Conservation (phyloP, 2,329 filamentous ascomycete genomes). For the Cladosporium sp. region DNA sequence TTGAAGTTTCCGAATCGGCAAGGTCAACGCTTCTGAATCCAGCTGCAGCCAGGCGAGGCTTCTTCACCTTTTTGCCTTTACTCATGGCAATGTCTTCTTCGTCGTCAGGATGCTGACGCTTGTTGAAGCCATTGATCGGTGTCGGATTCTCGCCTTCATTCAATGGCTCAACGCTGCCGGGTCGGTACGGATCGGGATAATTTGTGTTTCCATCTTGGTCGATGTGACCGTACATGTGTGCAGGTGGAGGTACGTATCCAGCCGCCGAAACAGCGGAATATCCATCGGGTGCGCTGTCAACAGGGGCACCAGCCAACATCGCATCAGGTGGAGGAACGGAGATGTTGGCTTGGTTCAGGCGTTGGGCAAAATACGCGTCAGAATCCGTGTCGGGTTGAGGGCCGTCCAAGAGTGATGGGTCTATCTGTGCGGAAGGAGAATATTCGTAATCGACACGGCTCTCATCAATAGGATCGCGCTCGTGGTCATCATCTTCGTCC, state of each 20-base stretch:
- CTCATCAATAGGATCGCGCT: conserved; percentile 28
- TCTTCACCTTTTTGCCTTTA: conserved; percentile 31
- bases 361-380: conserved; percentile 23
- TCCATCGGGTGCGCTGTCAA: conserved; percentile 20
- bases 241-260: conserved; percentile 22
- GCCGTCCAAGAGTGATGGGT: conserved; percentile 30
- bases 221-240: conserved; percentile 29
- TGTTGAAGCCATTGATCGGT: conserved; percentile 8
- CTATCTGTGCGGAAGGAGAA: conserved; percentile 32
- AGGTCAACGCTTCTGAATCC: conserved; percentile 30
- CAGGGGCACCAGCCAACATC: conserved; percentile 26
- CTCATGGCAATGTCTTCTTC: conserved; percentile 36
- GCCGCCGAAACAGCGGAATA: conserved; percentile 28
- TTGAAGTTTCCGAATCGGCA: conserved; percentile 23
- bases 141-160: conserved; percentile 27
- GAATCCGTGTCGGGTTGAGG: conserved; percentile 22
- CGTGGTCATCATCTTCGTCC: conserved; percentile 43
- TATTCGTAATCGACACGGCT: conserved; percentile 39
- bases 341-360: conserved; percentile 29
- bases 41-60: conserved; percentile 29
- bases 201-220: conserved; percentile 6
- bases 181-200: conserved; percentile 21
- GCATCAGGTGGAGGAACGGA: conserved; percentile 27
- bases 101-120: conserved; percentile 21
- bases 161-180: conserved; percentile 29